Base-by-base conservation (phyloP, 257 asterid genomes). In the Asclepias syriaca region DNA sequence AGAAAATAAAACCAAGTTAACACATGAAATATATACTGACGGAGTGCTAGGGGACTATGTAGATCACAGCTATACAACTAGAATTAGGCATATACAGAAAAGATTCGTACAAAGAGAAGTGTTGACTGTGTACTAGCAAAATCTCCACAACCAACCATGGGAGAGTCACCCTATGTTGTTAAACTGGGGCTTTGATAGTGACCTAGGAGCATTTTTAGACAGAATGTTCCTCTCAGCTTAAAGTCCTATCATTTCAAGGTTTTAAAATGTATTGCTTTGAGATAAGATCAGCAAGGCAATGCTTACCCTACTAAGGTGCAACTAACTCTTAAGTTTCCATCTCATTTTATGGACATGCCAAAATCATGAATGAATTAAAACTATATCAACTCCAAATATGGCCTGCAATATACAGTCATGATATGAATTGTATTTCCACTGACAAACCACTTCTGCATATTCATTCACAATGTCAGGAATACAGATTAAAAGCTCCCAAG, bases 141-240 rank as follows among this genome's bases (percentile, higher is more conserved):
- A 29, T 64, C 37, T 3, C 71, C 40, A 53, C 43, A 8, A 50
- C 54, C 53, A 45, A n/a, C 32, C 13, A 45, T 14, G 10, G 64
- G 53, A 63, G n/a, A 54, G 76, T 50, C 46, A 51, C 22, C 6
- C 70, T 27, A 34, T 34, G 37, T 63, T 72, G 70, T 45, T 69
- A 73, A 73, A 16, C 56, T 73, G 56, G 64, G 58, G 4, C 71
- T 63, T 49, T 54, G 16, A 53, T 29, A 29, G 15, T 10, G 22
- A 65, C 45, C 58, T 32, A 40, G 34, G 46, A 12, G 55, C 29
- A 65, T 24, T 19, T 60, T 45, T 45, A 19, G 3, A 0, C 4
- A 19, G 19, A 2, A 54, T 54, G 45, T 39, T 73, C 59, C 37
- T 65, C 21, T 19, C 34, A 54, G 15, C 66, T 43, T 15, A 16